phyloP scores from a whole-genome alignment of 2,329 filamentous ascomycete species.

The Akanthomyces uredinophilus region DNA sequence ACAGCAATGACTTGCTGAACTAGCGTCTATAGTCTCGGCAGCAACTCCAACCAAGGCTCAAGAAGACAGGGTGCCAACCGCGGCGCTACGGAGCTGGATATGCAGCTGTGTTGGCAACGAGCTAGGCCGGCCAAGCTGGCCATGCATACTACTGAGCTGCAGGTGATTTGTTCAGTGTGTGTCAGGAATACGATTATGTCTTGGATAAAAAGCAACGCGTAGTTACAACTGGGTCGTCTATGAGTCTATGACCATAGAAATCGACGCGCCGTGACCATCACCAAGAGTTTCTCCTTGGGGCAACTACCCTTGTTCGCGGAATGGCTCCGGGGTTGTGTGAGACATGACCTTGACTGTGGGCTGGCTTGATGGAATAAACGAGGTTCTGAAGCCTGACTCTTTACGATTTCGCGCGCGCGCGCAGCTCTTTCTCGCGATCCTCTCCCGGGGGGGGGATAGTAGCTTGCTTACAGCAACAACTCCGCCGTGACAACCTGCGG shows the following conservation, averaged over 20 bases:
- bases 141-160: not conserved
- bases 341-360: not conserved
- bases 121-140: not conserved
- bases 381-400: not conserved
- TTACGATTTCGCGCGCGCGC: too few relatives aligned
- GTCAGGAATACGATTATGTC: not conserved
- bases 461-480: not conserved
- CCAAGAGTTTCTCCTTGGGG: too few relatives aligned
- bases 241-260: not conserved
- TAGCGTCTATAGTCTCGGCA: not conserved
- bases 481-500: too few relatives aligned
- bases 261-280: too few relatives aligned
- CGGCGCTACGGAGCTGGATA: not conserved
- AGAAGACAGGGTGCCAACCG: not conserved
- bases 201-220: not conserved
- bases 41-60: not conserved
- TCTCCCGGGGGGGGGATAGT: too few relatives aligned
- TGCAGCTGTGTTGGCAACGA: not conserved
- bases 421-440: too few relatives aligned
- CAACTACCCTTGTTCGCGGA: not conserved
- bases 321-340: not conserved
- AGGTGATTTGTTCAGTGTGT: not conserved
- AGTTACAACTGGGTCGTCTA: not conserved
- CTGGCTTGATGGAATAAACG: not conserved
- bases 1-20: not conserved